Evolutionary conservation across 345 rosid species (phyloP).

Genomic region (Populus pruinosa): DNA sequence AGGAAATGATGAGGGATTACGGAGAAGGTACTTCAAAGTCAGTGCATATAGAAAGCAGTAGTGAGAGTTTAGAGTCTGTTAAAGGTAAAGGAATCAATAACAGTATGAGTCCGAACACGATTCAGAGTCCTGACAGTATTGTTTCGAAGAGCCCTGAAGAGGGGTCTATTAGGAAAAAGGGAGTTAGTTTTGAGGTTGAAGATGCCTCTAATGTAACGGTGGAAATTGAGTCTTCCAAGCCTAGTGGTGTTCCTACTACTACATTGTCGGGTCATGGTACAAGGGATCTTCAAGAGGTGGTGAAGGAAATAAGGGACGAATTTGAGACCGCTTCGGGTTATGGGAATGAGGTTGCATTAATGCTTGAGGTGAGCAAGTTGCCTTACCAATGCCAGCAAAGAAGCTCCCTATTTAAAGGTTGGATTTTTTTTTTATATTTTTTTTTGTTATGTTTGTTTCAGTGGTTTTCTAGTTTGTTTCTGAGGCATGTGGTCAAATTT

Average conservation of each 20-base stretch:
- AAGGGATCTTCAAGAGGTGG: conserved; percentile 80
- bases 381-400: conserved; percentile 77
- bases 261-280: conserved; percentile 64
- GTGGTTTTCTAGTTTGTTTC: not conserved
- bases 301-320: conserved; percentile 78
- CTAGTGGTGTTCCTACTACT: conserved; percentile 46
- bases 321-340: conserved; percentile 69
- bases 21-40: conserved; percentile 68
- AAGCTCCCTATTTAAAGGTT: conserved; percentile 62
- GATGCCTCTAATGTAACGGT: conserved; percentile 27
- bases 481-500: not conserved
- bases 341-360: conserved; percentile 82
- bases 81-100: conserved; percentile 28
- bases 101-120: conserved; percentile 31
- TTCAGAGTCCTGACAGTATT: conserved; percentile 41
- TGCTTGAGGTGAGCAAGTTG: conserved; percentile 86
- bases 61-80: conserved; percentile 28
- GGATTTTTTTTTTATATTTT: not conserved
- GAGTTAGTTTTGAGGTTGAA: conserved; percentile 77
- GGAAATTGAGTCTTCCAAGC: conserved; percentile 59
- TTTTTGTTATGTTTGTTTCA: not conserved
- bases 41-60: conserved; percentile 40
- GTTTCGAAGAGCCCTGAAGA: conserved; percentile 47
- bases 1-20: conserved; percentile 34
- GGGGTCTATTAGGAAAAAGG: conserved; percentile 48